Base-by-base conservation (phyloP, 2,329 filamentous ascomycete species). In the Laburnicola sp. region DNA sequence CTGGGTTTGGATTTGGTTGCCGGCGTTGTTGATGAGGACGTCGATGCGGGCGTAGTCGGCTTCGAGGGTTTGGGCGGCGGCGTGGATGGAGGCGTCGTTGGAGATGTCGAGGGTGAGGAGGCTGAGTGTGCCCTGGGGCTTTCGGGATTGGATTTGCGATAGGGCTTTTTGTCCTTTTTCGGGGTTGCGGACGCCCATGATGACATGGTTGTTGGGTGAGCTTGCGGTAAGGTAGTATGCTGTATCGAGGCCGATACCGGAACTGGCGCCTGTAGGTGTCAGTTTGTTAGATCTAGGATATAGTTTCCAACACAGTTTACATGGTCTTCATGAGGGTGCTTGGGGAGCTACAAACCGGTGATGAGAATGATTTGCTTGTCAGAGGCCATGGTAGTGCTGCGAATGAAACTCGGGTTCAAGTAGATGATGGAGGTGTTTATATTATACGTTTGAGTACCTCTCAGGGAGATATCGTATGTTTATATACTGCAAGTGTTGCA, bases 11-110 rank as follows among this genome's bases (percentile, higher is more conserved):
- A 34, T 36, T 22, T 75, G 72, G 3, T 82, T 74, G 16, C 89
- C 91, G 27, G 91, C 91, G 71, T 95, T 95, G 80, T 96, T 95
- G 76, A 96, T 76, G 34, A 96, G 76, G 50, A 95, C 88, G 74
- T 95, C 89, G 63, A 96, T 81, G n/a, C 53, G 59, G 32, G 58
- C 60, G 27, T 60, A 69, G 3, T 65, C 60, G 7, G 62, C 34
- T 50, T 57, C 62, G 16, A 74, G 54, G 26, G 63, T 63, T 49
- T 70, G 65, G 32, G 66, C 63, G 7, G 72, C 69, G 1, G 67
- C 63, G 30, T 62, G 51, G 37, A 75, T 74, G 2, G 70, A 71
- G 0, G 54, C 48, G 37, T 74, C 69, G 36, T 60, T 45, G 3
- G 64, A 64, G n/a, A 71, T 61, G 45, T 75, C 74, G 2, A 76